Base-by-base conservation (phyloP, 2,329 filamentous ascomycete genomes). In the Diaporthe aspalathi region DNA sequence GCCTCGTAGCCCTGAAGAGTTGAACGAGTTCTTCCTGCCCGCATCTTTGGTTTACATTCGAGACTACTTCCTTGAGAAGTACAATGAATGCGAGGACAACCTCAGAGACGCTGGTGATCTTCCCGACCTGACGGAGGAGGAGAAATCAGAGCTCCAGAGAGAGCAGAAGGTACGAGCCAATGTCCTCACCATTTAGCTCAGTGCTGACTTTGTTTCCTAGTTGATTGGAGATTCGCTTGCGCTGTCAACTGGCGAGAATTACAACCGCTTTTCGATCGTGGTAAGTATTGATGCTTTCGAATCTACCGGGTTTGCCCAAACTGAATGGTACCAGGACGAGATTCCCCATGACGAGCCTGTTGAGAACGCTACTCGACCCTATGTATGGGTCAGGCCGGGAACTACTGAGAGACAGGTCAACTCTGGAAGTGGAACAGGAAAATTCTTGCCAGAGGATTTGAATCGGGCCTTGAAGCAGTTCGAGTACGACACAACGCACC, bases 181-280 rank as follows among this genome's bases (percentile, higher is more conserved):
- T 40, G 16, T 27, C 11, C 24, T 29, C 27, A 20, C 9, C 49
- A n/a, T n/a, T n/a, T n/a, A n/a, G n/a, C n/a, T n/a, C n/a, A n/a
- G n/a, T n/a, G n/a, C n/a, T n/a, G n/a, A n/a, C n/a, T n/a, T n/a
- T n/a, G n/a, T n/a, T n/a, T n/a, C n/a, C n/a, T n/a, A 32, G 20
- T 22, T 54, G 16, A 35, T 20, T 16, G n/a, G 38, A 11, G n/a
- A 53, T 50, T n/a, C 35, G n/a, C 17, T 45, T 38, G 49, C 63
- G 8, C 5, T 17, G 14, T 32, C 49, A 7, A 43, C 63, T n/a
- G 63, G 63, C 7, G 63, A 67, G 63, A 35, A 54, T 1, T 67
- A 67, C 11, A 35, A 67, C 17, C 20, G 45, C 11, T 54, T 67
- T 22, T 67, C 63, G 14, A 45, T 67, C 16, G 63, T 67, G 63